These are phyloP conservation scores for Xylaria telfairii DNA, from an alignment of 495 filamentous ascomycete species.

Conservation along the genomic window DNA sequence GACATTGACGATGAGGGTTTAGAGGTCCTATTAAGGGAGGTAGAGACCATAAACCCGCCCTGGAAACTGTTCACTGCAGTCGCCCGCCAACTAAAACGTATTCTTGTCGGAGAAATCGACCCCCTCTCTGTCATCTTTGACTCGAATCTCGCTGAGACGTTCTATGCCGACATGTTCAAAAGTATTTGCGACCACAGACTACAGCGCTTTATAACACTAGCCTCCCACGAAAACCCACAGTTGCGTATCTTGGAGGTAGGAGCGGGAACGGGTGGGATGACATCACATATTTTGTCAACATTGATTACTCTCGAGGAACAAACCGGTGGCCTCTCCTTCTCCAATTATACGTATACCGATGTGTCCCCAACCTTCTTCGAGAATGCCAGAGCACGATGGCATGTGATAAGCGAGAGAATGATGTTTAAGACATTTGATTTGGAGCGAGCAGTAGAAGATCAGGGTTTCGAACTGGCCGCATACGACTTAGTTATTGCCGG, in stretches of 20 bases:
- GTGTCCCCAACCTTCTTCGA: conserved; percentile 60
- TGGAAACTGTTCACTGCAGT: conserved; percentile 39
- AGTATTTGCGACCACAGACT: conserved; percentile 34
- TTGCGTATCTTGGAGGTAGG: conserved; percentile 56
- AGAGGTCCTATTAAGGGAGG: conserved; percentile 25
- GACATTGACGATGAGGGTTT: not conserved
- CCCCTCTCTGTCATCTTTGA: conserved; percentile 46
- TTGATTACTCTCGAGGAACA: conserved; percentile 32
- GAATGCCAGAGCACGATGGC: conserved; percentile 37
- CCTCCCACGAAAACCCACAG: conserved; percentile 48
- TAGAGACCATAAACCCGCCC: conserved; percentile 29
- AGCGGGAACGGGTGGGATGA: conserved; percentile 52
- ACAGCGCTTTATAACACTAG: conserved; percentile 30
- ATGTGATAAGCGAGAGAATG: conserved; percentile 30
- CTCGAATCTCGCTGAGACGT: conserved; percentile 31
- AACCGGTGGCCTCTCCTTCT: conserved; percentile 34
- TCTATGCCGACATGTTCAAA: conserved; percentile 36
- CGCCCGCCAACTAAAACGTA: conserved; percentile 40
- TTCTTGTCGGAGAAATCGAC: conserved; percentile 49
- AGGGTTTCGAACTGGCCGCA: conserved; percentile 38
- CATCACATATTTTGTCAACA: conserved; percentile 28
- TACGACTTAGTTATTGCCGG: conserved; percentile 55
- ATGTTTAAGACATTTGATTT: conserved; percentile 45
- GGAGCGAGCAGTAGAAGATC: conserved; percentile 32
- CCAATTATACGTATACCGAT: conserved; percentile 59